Evolutionary conservation across 2,329 filamentous ascomycete genomes (phyloP).

Genomic region (Pyricularia pennisetigena): DNA sequence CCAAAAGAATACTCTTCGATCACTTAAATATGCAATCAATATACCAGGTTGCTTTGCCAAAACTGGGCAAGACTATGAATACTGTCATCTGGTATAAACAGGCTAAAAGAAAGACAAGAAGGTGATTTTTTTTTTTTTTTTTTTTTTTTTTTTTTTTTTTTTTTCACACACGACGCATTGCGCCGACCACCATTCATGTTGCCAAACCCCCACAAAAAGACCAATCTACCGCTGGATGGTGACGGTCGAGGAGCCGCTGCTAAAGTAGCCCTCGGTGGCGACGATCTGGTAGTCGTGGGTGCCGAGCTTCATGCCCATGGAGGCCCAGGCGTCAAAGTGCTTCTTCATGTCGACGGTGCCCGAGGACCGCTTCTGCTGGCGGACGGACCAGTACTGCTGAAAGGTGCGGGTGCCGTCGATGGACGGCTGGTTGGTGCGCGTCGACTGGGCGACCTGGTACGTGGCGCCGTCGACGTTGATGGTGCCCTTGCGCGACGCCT

Average conservation of each 20-base stretch:
- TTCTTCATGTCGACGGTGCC: conserved; percentile 34
- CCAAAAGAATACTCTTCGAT: too few species aligned
- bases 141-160: too few species aligned
- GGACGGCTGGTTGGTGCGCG: conserved; percentile 28
- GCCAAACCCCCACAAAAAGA: neutral
- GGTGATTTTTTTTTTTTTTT: neutral
- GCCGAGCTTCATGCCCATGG: conserved; percentile 30
- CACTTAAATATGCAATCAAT: too few species aligned
- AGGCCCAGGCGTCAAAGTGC: conserved; percentile 38
- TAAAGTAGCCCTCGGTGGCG: conserved; percentile 37
- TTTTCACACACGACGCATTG: neutral
- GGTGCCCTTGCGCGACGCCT: conserved; percentile 19
- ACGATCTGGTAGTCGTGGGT: conserved; percentile 37
- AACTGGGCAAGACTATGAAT: neutral
- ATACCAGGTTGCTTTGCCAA: neutral
- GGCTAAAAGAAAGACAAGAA: neutral
- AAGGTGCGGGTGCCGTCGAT: conserved; percentile 37
- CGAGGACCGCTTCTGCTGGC: conserved; percentile 35
- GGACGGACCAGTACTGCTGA: conserved; percentile 39
- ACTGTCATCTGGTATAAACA: neutral
- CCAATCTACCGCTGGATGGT: conserved; percentile 10
- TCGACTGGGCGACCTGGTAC: conserved; percentile 23
- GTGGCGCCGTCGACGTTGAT: conserved; percentile 20
- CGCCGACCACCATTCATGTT: neutral
- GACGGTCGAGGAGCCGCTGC: conserved; percentile 34